phyloP scores from a whole-genome alignment of 768 basidiomycete species.

The Termitomyces sp. region DNA sequence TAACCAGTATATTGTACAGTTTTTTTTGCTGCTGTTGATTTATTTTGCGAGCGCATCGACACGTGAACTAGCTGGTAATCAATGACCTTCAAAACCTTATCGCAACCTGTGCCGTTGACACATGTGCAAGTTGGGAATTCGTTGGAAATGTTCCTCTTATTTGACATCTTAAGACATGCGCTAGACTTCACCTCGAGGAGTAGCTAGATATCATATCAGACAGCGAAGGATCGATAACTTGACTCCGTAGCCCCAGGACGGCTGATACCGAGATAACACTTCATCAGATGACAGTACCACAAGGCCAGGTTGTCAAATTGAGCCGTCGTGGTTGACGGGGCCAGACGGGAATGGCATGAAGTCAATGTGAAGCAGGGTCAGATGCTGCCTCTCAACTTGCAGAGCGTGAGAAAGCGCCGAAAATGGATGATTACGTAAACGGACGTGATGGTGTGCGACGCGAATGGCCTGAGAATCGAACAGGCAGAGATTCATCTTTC shows the following conservation, averaged over 20 bases:
- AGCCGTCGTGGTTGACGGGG: neutral
- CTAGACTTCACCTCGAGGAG: neutral
- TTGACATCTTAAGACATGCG: neutral
- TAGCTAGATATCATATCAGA: neutral
- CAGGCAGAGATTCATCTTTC: conserved; percentile 14
- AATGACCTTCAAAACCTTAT: neutral
- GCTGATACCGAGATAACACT: neutral
- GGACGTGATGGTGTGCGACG: conserved; percentile 12
- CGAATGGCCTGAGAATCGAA: conserved; percentile 18
- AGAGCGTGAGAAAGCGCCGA: conserved; percentile 11
- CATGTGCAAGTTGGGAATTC: no score
- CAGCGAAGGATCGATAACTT: neutral
- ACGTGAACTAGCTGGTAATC: no score
- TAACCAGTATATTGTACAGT: neutral
- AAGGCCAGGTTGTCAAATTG: neutral
- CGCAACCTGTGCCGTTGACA: neutral
- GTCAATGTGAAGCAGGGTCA: neutral
- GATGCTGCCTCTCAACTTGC: neutral
- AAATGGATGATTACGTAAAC: conserved; percentile 12
- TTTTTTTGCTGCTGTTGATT: neutral
- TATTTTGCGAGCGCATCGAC: no score
- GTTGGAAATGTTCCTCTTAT: neutral
- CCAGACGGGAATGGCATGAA: neutral
- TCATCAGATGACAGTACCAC: conserved; percentile 2
- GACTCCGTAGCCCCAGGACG: neutral